Conservation (phyloP, 345 rosid species). For the Aegle marmelos region DNA sequence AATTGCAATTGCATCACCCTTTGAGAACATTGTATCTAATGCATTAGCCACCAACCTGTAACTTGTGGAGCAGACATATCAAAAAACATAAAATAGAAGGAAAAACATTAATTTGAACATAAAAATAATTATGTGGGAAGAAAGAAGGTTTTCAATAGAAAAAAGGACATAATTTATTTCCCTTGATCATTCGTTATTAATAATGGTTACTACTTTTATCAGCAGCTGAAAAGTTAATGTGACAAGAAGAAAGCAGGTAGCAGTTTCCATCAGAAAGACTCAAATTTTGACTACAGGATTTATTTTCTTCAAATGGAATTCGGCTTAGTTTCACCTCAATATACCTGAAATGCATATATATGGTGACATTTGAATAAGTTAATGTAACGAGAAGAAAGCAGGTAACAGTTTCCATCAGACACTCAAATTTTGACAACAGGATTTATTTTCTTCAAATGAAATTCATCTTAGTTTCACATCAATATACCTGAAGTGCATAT, state of each 20-base stretch:
- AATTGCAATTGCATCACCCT: slow-evolving; percentile 88
- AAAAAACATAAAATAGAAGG: not conserved
- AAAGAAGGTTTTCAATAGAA: not conserved
- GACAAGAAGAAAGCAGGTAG: not conserved
- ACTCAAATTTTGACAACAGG: not conserved
- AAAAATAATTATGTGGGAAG: not conserved
- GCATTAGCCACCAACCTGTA: slow-evolving; percentile 84
- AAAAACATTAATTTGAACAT: not conserved
- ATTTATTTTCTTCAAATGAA: no score
- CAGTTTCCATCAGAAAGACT: not conserved
- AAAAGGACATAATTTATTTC: not conserved
- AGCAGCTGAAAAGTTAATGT: not conserved
- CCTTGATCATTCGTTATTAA: not conserved
- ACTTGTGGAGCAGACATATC: not conserved
- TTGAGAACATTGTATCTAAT: slow-evolving; percentile 47
- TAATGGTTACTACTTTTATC: not conserved
- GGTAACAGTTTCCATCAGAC: not conserved
- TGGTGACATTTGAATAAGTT: not conserved
- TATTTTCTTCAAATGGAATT: no score
- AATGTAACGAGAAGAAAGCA: not conserved
- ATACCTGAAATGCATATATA: no score
- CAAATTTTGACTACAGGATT: not conserved
- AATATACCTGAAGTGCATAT: no score
- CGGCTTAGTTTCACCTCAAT: no score
- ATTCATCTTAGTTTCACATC: no score